Evolutionary conservation across 257 asterid species (phyloP).

Genomic region (Echites panduratus): DNA sequence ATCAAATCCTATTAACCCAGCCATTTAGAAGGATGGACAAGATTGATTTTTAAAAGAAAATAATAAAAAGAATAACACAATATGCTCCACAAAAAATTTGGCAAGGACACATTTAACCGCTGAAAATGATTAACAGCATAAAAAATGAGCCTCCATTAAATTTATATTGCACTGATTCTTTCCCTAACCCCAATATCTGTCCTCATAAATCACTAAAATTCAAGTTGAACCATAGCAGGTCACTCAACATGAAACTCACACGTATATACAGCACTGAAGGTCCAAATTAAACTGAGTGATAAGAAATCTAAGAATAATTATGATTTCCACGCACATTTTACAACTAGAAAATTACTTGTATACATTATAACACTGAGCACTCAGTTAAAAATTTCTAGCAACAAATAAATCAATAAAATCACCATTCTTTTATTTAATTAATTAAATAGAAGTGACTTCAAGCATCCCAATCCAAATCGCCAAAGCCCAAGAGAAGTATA

Average conservation of each 20-base stretch:
- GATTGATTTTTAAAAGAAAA: neutral
- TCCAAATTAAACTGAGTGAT: neutral
- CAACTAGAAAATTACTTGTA: neutral
- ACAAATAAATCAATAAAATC: neutral
- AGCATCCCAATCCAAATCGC: neutral
- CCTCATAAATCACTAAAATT: conserved; percentile 8
- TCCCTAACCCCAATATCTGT: conserved; percentile 50
- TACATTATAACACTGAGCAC: neutral
- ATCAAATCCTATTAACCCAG: neutral
- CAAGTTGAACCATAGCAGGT: neutral
- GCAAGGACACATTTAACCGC: neutral
- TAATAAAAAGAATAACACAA: neutral
- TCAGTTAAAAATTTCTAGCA: neutral
- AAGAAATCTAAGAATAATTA: neutral
- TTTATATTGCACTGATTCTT: conserved; percentile 44
- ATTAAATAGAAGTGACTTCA: neutral
- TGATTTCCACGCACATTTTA: neutral
- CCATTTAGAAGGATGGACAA: neutral
- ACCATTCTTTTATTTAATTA: neutral
- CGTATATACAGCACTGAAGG: too few species aligned
- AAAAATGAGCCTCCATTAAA: conserved; percentile 71
- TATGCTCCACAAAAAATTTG: neutral
- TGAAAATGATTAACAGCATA: conserved; percentile 30
- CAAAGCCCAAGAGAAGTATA: neutral
- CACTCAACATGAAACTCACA: neutral